These are phyloP conservation scores for Elongisporangium senticosum DNA, from an alignment of 352 stramenopile species.

Conservation along the genomic window DNA sequence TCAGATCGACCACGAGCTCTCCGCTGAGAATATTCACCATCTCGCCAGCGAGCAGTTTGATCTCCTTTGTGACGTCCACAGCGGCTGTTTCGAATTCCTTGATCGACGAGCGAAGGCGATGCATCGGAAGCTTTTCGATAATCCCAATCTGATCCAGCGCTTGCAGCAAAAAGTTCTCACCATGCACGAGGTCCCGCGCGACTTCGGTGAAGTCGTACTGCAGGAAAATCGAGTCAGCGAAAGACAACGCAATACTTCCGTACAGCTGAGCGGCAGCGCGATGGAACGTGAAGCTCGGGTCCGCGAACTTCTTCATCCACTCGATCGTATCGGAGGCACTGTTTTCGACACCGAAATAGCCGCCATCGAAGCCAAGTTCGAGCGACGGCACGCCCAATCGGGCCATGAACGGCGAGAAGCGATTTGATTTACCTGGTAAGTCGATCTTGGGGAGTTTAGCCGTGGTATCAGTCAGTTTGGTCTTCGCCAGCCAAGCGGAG, in stretches of 20 bases:
- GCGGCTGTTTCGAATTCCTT: conserved; percentile 55
- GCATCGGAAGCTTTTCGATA: conserved; percentile 25
- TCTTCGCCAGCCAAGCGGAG: conserved; percentile 57
- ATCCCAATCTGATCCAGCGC: conserved; percentile 35
- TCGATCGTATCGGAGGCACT: conserved; percentile 56
- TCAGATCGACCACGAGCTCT: conserved; percentile 66
- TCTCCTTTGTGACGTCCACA: conserved; percentile 42
- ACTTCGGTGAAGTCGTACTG: conserved; percentile 84
- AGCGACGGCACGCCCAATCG: conserved; percentile 69
- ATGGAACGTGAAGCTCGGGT: conserved; percentile 70
- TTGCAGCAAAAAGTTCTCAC: conserved; percentile 45
- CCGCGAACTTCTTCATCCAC: conserved; percentile 75
- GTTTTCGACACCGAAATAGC: conserved; percentile 56
- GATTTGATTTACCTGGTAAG: conserved; percentile 39
- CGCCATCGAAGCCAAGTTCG: conserved; percentile 65
- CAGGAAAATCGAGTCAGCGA: conserved; percentile 76
- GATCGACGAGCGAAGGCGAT: conserved; percentile 54
- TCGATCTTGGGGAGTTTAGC: conserved; percentile 50
- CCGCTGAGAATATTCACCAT: conserved; percentile 59
- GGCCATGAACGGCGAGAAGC: conserved; percentile 66
- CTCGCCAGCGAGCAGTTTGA: conserved; percentile 46
- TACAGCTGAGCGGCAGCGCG: conserved; percentile 74
- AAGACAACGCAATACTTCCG: conserved; percentile 66
- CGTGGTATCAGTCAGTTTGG: conserved; percentile 23
- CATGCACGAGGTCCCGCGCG: conserved; percentile 58